Evolutionary conservation across 345 rosid genomes (phyloP).

Genomic region (Sisymbrium altissimum): DNA sequence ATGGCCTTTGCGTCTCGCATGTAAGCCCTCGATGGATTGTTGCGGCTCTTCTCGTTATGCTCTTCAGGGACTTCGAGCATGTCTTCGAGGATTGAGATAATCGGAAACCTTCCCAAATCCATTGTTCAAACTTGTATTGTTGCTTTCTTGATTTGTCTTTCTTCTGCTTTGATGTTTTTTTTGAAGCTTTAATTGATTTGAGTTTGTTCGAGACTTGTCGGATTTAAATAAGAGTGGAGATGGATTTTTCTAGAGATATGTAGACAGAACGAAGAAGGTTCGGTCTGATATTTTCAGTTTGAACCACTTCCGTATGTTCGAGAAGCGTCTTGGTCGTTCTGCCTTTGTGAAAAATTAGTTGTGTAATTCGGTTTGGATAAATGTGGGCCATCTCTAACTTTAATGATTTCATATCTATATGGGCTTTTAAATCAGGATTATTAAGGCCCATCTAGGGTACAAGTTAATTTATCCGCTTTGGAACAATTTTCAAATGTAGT

Average conservation of each 20-base stretch:
- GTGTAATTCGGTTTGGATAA: not conserved
- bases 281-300: not conserved
- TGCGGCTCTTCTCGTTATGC: constrained; percentile 30
- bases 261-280: not conserved
- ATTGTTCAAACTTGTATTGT: not conserved
- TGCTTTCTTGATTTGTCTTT: not conserved
- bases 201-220: not conserved
- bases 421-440: not conserved
- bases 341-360: not conserved
- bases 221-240: not conserved
- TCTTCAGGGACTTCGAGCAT: constrained; percentile 48
- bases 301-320: constrained; percentile 22
- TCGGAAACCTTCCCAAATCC: constrained; percentile 50
- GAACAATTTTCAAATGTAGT: not conserved
- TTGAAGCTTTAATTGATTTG: not conserved
- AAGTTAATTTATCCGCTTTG: not conserved
- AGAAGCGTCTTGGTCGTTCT: constrained; percentile 21
- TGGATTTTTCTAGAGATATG: constrained; percentile 25
- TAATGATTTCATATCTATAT: not conserved
- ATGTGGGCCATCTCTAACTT: not conserved
- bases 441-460: not conserved
- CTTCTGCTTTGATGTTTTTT: not conserved
- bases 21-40: constrained; percentile 53
- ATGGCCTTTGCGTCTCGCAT: constrained; percentile 70
- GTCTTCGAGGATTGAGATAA: constrained; percentile 50